A percentile compares a stretch with the other conserved stretches of the same genome.
phyloP scores from a whole-genome alignment of 75 land plant species.

The Cunninghamia lanceolata region DNA sequence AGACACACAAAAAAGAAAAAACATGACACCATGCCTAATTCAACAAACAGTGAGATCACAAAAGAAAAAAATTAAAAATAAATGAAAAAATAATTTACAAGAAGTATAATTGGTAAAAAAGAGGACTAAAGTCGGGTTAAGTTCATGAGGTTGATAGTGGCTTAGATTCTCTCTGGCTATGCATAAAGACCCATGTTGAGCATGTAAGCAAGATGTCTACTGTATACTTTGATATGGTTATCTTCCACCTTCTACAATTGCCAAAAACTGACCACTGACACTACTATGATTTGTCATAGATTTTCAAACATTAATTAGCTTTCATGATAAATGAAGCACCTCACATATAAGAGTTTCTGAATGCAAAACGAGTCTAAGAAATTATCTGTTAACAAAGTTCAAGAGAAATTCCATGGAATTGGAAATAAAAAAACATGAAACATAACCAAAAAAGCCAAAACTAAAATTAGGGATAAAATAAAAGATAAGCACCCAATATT shows the following conservation, averaged over 20 bases:
- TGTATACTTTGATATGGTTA: not conserved
- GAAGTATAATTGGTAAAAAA: not conserved
- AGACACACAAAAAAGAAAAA: not conserved
- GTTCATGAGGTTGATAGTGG: not conserved
- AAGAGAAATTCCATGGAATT: not conserved
- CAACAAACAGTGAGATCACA: not conserved
- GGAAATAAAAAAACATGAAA: not conserved
- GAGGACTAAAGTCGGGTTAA: not conserved
- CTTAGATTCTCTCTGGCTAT: not conserved
- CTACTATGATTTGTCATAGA: not conserved
- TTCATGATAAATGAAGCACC: not conserved
- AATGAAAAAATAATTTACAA: not conserved
- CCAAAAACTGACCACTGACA: not conserved
- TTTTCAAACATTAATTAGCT: not conserved
- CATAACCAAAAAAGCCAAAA: not conserved
- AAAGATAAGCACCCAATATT: not conserved
- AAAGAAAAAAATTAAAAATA: not conserved
- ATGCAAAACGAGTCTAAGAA: not conserved
- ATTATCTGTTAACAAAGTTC: not conserved
- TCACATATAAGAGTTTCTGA: not conserved
- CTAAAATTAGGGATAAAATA: not conserved
- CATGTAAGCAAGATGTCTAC: not conserved
- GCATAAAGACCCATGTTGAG: not conserved
- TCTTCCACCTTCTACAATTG: not conserved
- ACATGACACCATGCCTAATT: not conserved